Evolutionary conservation across 2,329 filamentous ascomycete species (phyloP).

Genomic region (Sarocladiaceae sp.): DNA sequence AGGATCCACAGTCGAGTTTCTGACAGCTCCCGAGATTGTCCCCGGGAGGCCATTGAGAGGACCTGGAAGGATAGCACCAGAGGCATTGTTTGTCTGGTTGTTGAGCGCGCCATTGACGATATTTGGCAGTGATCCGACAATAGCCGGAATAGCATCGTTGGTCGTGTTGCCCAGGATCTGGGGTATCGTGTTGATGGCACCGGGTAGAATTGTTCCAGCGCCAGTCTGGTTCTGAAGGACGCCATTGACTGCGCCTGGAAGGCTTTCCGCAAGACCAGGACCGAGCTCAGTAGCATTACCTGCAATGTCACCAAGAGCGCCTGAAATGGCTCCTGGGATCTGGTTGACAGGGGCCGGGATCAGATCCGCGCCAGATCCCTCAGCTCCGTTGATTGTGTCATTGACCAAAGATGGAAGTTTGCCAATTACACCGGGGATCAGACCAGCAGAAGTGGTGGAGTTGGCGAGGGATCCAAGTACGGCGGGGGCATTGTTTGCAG

Average conservation of each 20-base stretch:
- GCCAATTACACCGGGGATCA: constrained; percentile 1
- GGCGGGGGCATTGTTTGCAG: background rate
- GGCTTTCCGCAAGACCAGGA: constrained; percentile 3
- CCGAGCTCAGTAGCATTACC: background rate
- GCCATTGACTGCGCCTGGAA: constrained; percentile 1
- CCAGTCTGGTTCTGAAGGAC: constrained; percentile 8
- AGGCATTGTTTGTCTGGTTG: background rate
- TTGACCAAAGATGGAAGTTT: background rate
- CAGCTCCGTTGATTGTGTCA: background rate
- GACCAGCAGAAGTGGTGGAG: constrained; percentile 1
- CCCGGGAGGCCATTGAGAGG: background rate
- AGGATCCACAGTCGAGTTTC: background rate
- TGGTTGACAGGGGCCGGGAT: background rate
- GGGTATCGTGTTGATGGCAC: constrained; percentile 1
- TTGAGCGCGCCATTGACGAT: background rate
- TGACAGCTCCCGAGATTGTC: background rate
- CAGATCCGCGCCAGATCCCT: background rate
- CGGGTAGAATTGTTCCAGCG: background rate
- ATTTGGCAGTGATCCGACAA: background rate
- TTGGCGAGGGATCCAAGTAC: constrained; percentile 7
- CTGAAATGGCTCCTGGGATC: constrained; percentile 1
- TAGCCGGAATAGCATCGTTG: background rate
- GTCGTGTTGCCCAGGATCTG: background rate
- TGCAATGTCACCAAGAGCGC: background rate
- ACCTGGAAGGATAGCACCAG: background rate